A percentile compares a stretch with the other conserved stretches of the same genome.
phyloP scores from a whole-genome alignment of 768 basidiomycete species.

The Trametes cinnabarina region DNA sequence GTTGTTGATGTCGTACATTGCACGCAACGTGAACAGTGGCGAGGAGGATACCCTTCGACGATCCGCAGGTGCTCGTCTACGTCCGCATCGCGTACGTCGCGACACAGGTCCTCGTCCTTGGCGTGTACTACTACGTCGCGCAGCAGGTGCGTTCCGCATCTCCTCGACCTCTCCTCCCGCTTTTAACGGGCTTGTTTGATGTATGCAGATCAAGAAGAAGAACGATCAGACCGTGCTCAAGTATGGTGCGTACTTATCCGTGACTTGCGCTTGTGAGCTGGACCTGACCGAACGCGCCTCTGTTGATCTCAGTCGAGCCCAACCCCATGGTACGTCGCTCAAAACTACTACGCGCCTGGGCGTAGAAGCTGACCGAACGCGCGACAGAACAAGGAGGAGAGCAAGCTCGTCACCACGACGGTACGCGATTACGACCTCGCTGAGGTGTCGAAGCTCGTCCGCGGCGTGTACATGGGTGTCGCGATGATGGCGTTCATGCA shows the following conservation, averaged over 20 bases:
- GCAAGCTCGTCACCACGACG: slow-evolving; percentile 84
- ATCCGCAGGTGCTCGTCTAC: slow-evolving; percentile 77
- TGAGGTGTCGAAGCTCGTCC: slow-evolving; percentile 79
- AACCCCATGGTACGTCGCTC: slow-evolving; percentile 65
- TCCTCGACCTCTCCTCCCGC: background rate
- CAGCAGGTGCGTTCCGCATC: slow-evolving; percentile 50
- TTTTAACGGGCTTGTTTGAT: slow-evolving; percentile 9
- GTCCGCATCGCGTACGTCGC: slow-evolving; percentile 82
- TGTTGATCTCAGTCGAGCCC: slow-evolving; percentile 59
- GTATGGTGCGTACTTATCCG: slow-evolving; percentile 61
- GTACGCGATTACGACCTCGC: slow-evolving; percentile 90
- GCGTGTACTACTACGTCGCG: slow-evolving; percentile 78
- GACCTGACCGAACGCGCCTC: background rate
- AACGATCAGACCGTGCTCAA: slow-evolving; percentile 96
- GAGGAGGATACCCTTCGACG: slow-evolving; percentile 86
- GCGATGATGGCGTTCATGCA: slow-evolving; percentile 71
- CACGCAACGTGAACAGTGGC: slow-evolving; percentile 72
- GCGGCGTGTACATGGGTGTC: slow-evolving; percentile 37
- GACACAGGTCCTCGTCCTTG: slow-evolving; percentile 69
- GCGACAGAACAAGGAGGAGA: slow-evolving; percentile 56
- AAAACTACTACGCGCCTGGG: background rate
- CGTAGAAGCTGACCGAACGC: background rate
- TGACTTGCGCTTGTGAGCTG: background rate
- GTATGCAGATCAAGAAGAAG: slow-evolving; percentile 79
- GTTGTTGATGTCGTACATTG: too few species aligned